Conservation (phyloP, 2,329 filamentous ascomycete genomes). For the Colletotrichum caudatum region DNA sequence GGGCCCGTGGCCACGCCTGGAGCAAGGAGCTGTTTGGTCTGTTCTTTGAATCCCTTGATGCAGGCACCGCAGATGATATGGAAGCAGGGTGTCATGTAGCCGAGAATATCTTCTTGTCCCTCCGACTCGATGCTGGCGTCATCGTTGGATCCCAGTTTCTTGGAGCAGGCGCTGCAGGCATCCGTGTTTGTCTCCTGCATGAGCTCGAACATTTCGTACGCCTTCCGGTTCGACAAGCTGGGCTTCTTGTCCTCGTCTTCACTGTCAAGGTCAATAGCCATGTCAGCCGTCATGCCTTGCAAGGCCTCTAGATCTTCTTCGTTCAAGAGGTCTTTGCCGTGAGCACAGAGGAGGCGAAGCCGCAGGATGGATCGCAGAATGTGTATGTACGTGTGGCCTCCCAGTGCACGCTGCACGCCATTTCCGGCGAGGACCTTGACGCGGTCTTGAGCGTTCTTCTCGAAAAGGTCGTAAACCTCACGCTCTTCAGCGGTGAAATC, state of each 20-base stretch:
- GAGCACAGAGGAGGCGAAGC: constrained; percentile 89
- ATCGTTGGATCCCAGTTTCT: constrained; percentile 69
- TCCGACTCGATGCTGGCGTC: constrained; percentile 70
- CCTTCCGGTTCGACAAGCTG: constrained; percentile 75
- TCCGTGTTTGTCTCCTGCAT: constrained; percentile 87
- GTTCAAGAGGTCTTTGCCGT: constrained; percentile 90
- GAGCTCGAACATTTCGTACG: constrained; percentile 86
- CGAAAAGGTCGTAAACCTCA: constrained; percentile 85
- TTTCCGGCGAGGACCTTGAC: constrained; percentile 77
- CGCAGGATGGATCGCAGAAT: constrained; percentile 92
- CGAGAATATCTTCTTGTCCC: constrained; percentile 73
- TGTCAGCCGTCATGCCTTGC: constrained; percentile 84
- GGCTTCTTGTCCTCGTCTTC: constrained; percentile 71
- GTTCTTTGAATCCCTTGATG: constrained; percentile 69
- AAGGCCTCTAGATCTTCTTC: constrained; percentile 84
- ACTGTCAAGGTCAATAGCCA: constrained; percentile 90
- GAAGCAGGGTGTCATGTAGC: constrained; percentile 87
- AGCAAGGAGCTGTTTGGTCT: constrained; percentile 57
- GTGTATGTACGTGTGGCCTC: constrained; percentile 91
- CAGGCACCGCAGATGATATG: constrained; percentile 86
- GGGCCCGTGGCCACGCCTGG: constrained; percentile 57
- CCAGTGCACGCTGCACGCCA: constrained; percentile 71
- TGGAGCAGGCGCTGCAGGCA: constrained; percentile 76
- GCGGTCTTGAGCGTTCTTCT: constrained; percentile 82
- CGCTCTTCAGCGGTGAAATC: constrained; percentile 82